Evolutionary conservation across 768 basidiomycete genomes (phyloP), one percentile per base, ranked within the genome.

Genomic region (Podaxis mareebaensis): DNA sequence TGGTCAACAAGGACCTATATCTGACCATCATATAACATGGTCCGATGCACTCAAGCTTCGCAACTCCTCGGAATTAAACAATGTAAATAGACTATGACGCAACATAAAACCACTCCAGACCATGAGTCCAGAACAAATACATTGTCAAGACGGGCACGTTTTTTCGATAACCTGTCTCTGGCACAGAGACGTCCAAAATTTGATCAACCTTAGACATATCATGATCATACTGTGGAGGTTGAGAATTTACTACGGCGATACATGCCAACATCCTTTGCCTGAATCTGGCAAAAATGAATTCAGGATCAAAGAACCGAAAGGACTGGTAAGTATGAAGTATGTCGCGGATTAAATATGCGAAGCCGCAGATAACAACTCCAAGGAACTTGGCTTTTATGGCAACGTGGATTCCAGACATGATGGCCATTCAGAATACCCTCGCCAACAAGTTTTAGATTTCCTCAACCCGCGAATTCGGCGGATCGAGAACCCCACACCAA

Each of bases 41-140:
- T 5, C 56, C 40, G 33, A 30, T 28, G 2, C 42, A 57, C 13
- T 3, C 17, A 15, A 22, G 3, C 38, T 39, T 38, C 54, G 4
- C 36, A 57, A 42, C 24, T 57, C 56, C 56, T 57, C 56, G 56
- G 56, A 57, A 55, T 22, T 55, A 55, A 39, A 55, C 40, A 10
- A 12, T 39, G 38, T 55, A 40, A 57, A 46, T 57, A 57, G 56
- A 57, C 22, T 26, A 57, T 57, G 56, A 57, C 39, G 42, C 56
- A 57, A 44, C 33, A 44, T 12, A 39, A 33, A 38, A 10, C 26
- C 38, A 22, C n/a, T 39, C 33, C 38, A 60, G 39, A 3, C 30
- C 20, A 22, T 51, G 36, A 15, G 38, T 24, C 15, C 56, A n/a
- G 56, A 42, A 33, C 42, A 57, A 15, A 28, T 49, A 49, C 22